These are phyloP conservation scores for Sugiyamaella lignohabitans DNA, from an alignment of 805 yeast genomes.

Conservation along the genomic window DNA sequence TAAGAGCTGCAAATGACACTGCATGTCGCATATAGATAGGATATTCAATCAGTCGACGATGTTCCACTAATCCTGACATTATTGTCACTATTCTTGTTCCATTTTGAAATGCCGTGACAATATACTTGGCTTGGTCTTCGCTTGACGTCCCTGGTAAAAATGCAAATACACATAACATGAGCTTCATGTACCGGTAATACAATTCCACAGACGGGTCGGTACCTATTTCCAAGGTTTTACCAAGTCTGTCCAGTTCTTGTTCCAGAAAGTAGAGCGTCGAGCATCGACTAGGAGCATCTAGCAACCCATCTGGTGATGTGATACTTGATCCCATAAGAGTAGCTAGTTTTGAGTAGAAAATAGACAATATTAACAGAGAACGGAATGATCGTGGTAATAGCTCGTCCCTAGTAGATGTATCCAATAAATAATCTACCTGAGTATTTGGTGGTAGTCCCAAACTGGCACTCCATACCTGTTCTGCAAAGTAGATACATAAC, in stretches of 20 bases:
- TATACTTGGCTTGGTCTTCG: slow-evolving; percentile 80
- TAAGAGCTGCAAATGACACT: slow-evolving; percentile 67
- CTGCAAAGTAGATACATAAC: slow-evolving; percentile 81
- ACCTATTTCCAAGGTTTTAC: slow-evolving; percentile 53
- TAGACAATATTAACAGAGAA: slow-evolving; percentile 63
- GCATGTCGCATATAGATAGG: slow-evolving; percentile 85
- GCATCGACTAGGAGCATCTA: slow-evolving; percentile 77
- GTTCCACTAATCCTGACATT: slow-evolving; percentile 62
- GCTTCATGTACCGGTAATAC: slow-evolving; percentile 67
- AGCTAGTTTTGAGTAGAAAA: slow-evolving; percentile 77
- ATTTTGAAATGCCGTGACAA: slow-evolving; percentile 69
- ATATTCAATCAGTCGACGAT: slow-evolving; percentile 65
- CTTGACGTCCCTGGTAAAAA: slow-evolving; percentile 72
- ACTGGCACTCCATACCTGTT: slow-evolving; percentile 84
- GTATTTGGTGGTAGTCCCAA: slow-evolving; percentile 84
- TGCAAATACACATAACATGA: slow-evolving; percentile 82
- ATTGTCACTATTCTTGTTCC: slow-evolving; percentile 79
- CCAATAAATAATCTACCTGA: slow-evolving; percentile 75
- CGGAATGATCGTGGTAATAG: slow-evolving; percentile 63
- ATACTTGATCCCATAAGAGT: slow-evolving; percentile 84
- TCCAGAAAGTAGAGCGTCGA: slow-evolving; percentile 72
- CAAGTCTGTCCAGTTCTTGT: slow-evolving; percentile 67
- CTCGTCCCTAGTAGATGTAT: slow-evolving; percentile 64
- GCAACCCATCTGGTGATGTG: slow-evolving; percentile 78
- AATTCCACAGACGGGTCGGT: slow-evolving; percentile 58